phyloP scores from a whole-genome alignment of 495 filamentous ascomycete genomes.

The Xylaria venustula region DNA sequence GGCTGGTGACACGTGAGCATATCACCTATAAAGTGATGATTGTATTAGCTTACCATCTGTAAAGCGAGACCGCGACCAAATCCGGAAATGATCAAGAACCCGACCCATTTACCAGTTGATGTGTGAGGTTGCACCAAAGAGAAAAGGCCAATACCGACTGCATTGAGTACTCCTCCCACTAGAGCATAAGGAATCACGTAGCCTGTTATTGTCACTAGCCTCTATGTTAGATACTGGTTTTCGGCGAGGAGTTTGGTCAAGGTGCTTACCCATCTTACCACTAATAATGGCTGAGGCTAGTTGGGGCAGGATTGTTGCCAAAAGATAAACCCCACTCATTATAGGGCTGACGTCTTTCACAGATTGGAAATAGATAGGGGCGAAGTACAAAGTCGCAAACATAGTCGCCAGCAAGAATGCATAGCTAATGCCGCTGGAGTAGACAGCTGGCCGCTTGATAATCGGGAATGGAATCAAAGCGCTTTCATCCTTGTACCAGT shows the following conservation, averaged over 20 bases:
- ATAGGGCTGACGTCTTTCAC: slow-evolving; percentile 44
- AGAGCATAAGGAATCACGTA: neutral
- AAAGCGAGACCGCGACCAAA: neutral
- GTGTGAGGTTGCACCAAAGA: neutral
- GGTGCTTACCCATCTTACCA: neutral
- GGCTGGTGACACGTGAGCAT: too few relatives aligned
- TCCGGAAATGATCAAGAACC: neutral
- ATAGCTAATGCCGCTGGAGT: slow-evolving; percentile 13
- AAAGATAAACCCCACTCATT: slow-evolving; percentile 47
- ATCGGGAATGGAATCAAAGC: slow-evolving; percentile 34
- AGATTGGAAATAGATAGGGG: slow-evolving; percentile 67
- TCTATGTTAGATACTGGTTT: neutral
- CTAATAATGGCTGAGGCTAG: slow-evolving; percentile 34
- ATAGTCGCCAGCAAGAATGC: slow-evolving; percentile 16
- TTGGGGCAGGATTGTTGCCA: slow-evolving; percentile 40
- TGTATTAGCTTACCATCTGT: too few relatives aligned
- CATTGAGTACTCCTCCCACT: neutral
- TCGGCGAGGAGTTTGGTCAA: too few relatives aligned
- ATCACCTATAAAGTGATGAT: too few relatives aligned
- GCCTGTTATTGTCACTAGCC: neutral
- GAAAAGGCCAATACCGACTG: neutral
- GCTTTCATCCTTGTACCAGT: slow-evolving; percentile 39
- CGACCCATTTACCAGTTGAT: neutral
- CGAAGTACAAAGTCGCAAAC: slow-evolving; percentile 30
- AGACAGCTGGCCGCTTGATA: slow-evolving; percentile 15